phyloP scores from a whole-genome alignment of 345 rosid species.

The Aegle marmelos region DNA sequence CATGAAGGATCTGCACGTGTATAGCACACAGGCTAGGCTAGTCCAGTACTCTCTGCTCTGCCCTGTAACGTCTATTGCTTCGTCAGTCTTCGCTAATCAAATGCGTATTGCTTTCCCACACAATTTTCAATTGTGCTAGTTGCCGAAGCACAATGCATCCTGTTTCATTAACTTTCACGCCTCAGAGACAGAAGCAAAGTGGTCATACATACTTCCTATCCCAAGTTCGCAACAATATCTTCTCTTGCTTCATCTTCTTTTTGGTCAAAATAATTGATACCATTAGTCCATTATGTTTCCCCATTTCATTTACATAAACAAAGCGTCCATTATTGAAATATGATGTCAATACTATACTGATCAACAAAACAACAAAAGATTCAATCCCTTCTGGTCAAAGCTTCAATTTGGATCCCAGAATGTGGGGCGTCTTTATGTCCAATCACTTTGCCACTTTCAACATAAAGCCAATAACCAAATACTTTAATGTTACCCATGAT shows the following conservation, averaged over 20 bases:
- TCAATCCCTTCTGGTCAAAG: constrained; percentile 10
- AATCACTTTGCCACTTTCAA: not conserved
- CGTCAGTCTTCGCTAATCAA: too few species aligned
- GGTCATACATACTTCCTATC: not conserved
- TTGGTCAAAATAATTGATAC: too few species aligned
- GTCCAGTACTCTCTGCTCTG: too few species aligned
- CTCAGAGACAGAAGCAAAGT: too few species aligned
- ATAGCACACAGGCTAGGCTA: too few species aligned
- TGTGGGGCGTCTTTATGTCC: not conserved
- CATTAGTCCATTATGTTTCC: not conserved
- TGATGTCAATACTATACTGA: not conserved
- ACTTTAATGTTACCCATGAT: too few species aligned
- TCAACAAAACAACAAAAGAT: not conserved
- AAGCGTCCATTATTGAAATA: not conserved
- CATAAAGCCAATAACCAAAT: too few species aligned
- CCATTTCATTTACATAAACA: not conserved
- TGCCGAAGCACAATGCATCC: too few species aligned
- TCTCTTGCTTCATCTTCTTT: not conserved
- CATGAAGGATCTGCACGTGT: too few species aligned
- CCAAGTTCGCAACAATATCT: not conserved
- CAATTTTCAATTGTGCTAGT: too few species aligned
- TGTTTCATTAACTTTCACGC: not conserved
- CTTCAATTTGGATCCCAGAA: constrained; percentile 7
- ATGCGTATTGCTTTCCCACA: too few species aligned
- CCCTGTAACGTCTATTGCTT: too few species aligned